Conservation (phyloP, 2,329 filamentous ascomycete genomes). For the Fusarium abutilonis region DNA sequence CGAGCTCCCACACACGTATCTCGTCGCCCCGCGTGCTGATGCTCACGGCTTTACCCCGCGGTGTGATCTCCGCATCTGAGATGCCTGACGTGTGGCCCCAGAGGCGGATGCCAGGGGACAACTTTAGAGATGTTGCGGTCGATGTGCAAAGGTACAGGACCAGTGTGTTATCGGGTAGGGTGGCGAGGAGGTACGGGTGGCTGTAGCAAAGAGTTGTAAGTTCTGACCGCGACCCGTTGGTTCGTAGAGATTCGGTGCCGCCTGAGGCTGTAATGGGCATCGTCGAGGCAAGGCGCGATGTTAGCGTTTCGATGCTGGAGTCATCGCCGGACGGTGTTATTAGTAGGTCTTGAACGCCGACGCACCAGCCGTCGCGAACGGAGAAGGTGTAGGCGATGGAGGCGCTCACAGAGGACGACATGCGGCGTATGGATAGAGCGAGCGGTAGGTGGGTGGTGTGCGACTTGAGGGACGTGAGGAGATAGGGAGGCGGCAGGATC, state of each 20-base stretch:
- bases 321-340: slow-evolving; percentile 54
- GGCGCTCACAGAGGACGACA: slow-evolving; percentile 72
- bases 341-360: slow-evolving; percentile 90
- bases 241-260: slow-evolving; percentile 10
- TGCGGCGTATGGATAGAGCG: slow-evolving; percentile 82
- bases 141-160: slow-evolving; percentile 84
- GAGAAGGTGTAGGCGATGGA: slow-evolving; percentile 88
- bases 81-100: slow-evolving; percentile 95
- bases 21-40: slow-evolving; percentile 82
- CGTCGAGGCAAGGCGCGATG: slow-evolving; percentile 52
- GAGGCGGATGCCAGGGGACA: slow-evolving; percentile 78
- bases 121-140: slow-evolving; percentile 69
- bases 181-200: slow-evolving; percentile 86
- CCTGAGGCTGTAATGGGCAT: slow-evolving; percentile 46
- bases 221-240: slow-evolving; percentile 33
- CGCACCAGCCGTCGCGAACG: slow-evolving; percentile 82
- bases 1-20: slow-evolving; percentile 88
- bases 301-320: slow-evolving; percentile 48
- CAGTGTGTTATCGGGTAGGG: slow-evolving; percentile 87
- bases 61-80: slow-evolving; percentile 83
- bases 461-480: slow-evolving; percentile 82
- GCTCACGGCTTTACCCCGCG: slow-evolving; percentile 88
- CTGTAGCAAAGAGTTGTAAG: slow-evolving; percentile 72
- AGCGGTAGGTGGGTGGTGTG: slow-evolving; percentile 81
- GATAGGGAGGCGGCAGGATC: slow-evolving; percentile 47